These are phyloP conservation scores for Pseudohyphozyma bogoriensis DNA, from an alignment of 768 basidiomycete genomes.

Conservation along the genomic window DNA sequence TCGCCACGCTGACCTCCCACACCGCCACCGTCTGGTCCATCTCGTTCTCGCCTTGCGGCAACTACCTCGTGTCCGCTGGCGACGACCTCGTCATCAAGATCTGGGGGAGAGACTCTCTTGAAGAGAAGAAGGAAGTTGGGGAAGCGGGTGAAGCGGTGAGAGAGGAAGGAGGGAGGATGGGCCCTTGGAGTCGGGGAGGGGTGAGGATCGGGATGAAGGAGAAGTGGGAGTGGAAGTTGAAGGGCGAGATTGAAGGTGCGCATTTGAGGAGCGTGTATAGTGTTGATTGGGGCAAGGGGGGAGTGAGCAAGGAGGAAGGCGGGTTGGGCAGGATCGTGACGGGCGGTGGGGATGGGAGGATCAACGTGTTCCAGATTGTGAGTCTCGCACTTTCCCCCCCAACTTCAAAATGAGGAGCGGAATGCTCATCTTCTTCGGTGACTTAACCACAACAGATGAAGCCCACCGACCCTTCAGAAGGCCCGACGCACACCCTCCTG, in stretches of 20 bases:
- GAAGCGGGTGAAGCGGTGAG: constrained; percentile 17
- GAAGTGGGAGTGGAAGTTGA: constrained; percentile 52
- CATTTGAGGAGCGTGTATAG: constrained; percentile 73
- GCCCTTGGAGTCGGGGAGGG: constrained; percentile 34
- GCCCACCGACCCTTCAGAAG: constrained; percentile 3
- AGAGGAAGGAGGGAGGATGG: constrained; percentile 36
- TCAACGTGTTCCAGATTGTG: constrained; percentile 68
- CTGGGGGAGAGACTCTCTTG: constrained; percentile 54
- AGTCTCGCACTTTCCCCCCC: not conserved
- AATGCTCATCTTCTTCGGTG: not conserved
- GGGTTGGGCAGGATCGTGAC: constrained; percentile 73
- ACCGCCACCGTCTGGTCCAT: constrained; percentile 84
- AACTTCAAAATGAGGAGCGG: too few relatives aligned
- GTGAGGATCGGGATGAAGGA: constrained; percentile 29
- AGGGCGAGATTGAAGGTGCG: constrained; percentile 48
- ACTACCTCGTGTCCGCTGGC: constrained; percentile 74
- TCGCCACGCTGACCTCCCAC: constrained; percentile 60
- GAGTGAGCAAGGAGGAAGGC: constrained; percentile 30
- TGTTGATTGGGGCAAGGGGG: constrained; percentile 57
- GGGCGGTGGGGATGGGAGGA: constrained; percentile 70
- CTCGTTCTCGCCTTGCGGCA: constrained; percentile 63
- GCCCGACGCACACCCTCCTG: constrained; percentile 42
- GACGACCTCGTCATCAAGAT: constrained; percentile 75
- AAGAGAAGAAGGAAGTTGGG: not conserved
- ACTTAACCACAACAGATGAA: not conserved